A percentile compares a stretch with the other conserved stretches of the same genome.
These are phyloP conservation scores for Tilletiaria anomala DNA, from an alignment of 1,284 basidiomycete species.

Conservation along the genomic window DNA sequence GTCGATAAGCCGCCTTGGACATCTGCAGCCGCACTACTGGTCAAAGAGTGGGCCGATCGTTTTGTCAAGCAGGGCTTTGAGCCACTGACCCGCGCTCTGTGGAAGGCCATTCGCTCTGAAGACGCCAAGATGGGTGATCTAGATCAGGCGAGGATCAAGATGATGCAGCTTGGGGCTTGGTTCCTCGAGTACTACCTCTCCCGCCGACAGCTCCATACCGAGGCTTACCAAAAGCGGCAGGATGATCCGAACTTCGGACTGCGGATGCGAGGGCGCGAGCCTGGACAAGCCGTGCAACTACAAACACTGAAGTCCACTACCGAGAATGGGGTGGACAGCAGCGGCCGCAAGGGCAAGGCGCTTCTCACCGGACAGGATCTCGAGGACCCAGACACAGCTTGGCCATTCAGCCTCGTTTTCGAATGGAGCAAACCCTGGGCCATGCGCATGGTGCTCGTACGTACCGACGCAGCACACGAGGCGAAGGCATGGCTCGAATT, in stretches of 20 bases:
- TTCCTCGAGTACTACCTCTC: constrained; percentile 36
- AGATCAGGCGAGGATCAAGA: constrained; percentile 26
- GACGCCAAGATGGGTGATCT: constrained; percentile 33
- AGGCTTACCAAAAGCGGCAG: background rate
- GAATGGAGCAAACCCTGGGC: constrained; percentile 36
- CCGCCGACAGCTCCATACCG: constrained; percentile 8
- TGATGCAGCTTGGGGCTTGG: constrained; percentile 29
- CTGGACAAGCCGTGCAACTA: no score
- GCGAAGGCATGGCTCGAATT: constrained; percentile 32
- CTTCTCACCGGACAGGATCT: background rate
- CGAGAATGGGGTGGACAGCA: no score
- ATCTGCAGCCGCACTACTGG: constrained; percentile 10
- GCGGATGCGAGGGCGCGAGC: background rate
- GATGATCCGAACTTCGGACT: background rate
- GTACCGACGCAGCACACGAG: constrained; percentile 22
- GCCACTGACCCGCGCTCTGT: constrained; percentile 18
- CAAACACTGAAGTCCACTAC: no score
- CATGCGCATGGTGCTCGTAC: constrained; percentile 27
- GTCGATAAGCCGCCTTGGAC: constrained; percentile 25
- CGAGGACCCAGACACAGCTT: constrained; percentile 5
- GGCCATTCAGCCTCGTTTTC: constrained; percentile 21
- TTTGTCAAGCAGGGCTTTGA: constrained; percentile 32
- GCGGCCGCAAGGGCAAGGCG: background rate
- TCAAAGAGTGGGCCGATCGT: constrained; percentile 28
- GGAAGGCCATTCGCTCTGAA: constrained; percentile 36